phyloP scores from a whole-genome alignment of 768 basidiomycete genomes.

The Calocybe gangraenosa region DNA sequence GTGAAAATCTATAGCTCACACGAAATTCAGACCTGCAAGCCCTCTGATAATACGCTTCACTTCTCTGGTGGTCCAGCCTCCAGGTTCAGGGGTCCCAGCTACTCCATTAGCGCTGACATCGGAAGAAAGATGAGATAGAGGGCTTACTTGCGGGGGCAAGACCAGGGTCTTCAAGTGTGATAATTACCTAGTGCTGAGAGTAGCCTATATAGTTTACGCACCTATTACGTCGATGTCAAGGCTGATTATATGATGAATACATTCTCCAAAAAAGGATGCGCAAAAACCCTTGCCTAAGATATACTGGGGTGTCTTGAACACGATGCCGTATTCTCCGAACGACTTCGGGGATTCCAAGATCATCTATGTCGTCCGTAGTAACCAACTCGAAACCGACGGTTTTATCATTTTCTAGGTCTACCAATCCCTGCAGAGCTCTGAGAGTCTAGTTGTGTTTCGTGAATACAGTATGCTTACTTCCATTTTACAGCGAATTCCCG shows the following conservation, averaged over 20 bases:
- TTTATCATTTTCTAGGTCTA: conserved; percentile 65
- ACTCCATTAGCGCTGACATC: conserved; percentile 2
- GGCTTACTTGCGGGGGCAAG: conserved; percentile 68
- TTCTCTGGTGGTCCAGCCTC: conserved; percentile 83
- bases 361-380: conserved; percentile 80
- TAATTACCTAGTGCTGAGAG: not conserved
- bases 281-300: conserved; percentile 52
- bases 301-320: conserved; percentile 72
- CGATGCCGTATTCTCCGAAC: conserved; percentile 65
- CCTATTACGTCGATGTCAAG: conserved; percentile 83
- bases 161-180: conserved; percentile 54
- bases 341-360: conserved; percentile 68
- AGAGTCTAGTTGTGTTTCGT: conserved; percentile 23
- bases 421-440: conserved; percentile 39
- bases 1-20: conserved; percentile 41
- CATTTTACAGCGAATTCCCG: conserved; percentile 80
- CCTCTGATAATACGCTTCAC: conserved; percentile 79
- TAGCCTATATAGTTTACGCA: conserved; percentile 23
- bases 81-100: conserved; percentile 84
- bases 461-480: conserved; percentile 22
- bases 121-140: not conserved
- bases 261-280: not conserved
- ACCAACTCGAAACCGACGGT: conserved; percentile 77
- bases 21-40: conserved; percentile 72
- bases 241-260: conserved; percentile 27